Percentiles rank a stretch among this genome's conserved stretches.
These are phyloP conservation scores for Hyphopichia fennica DNA, from an alignment of 1,139 yeast genomes.

Conservation along the genomic window DNA sequence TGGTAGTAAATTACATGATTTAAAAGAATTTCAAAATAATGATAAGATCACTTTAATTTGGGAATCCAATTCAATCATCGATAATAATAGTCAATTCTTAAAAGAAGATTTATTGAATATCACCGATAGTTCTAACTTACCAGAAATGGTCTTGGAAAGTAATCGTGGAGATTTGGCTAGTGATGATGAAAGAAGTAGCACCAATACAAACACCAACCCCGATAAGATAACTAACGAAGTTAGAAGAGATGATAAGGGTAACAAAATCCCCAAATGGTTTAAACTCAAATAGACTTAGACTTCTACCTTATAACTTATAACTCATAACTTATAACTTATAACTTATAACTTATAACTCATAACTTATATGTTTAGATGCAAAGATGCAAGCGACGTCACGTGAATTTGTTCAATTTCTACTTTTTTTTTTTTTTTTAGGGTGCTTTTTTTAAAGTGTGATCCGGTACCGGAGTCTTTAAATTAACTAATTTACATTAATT, in stretches of 20 bases:
- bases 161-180: slow-evolving; percentile 28
- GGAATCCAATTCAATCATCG: slow-evolving; percentile 20
- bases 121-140: slow-evolving; percentile 32
- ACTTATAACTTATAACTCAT: background rate
- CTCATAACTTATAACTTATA: background rate
- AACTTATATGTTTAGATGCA: background rate
- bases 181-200: slow-evolving; percentile 9
- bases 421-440: too few relatives aligned
- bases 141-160: slow-evolving; percentile 38
- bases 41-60: slow-evolving; percentile 38
- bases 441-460: too few relatives aligned
- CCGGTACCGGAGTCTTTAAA: too few relatives aligned
- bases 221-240: background rate
- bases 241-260: slow-evolving; percentile 5
- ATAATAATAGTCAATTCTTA: slow-evolving; percentile 12
- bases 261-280: slow-evolving; percentile 23
- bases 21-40: slow-evolving; percentile 29
- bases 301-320: background rate
- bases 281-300: slow-evolving; percentile 5
- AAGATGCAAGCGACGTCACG: background rate
- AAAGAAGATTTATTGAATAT: slow-evolving; percentile 11
- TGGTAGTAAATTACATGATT: slow-evolving; percentile 29
- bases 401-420: too few relatives aligned
- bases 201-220: slow-evolving; percentile 1
- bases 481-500: too few relatives aligned